Percentiles rank a stretch among this genome's conserved stretches.
phyloP scores from a whole-genome alignment of 257 asterid species.

The Scutellaria minor region DNA sequence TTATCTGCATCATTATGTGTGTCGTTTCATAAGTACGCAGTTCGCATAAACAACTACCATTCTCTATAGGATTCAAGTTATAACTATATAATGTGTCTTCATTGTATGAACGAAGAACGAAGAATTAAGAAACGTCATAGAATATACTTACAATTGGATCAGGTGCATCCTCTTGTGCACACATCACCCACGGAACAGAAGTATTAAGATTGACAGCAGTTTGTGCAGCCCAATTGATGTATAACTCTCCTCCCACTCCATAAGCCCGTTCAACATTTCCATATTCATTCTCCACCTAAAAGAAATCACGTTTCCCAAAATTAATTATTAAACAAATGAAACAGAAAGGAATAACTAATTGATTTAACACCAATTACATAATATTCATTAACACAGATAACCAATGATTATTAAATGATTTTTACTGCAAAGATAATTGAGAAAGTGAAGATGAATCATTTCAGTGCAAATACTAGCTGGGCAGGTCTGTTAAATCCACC shows the following conservation, averaged over 20 bases:
- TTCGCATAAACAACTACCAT: not conserved
- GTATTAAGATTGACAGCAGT: conserved; percentile 71
- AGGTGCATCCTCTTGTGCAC: conserved; percentile 73
- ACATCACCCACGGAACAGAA: conserved; percentile 90
- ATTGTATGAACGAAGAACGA: not conserved
- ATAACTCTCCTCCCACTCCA: conserved; percentile 61
- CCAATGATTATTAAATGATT: not conserved
- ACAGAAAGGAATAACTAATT: not conserved
- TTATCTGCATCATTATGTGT: conserved; percentile 61
- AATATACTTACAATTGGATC: conserved; percentile 66
- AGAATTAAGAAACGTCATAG: not conserved
- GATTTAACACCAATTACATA: not conserved
- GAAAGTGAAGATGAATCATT: not conserved
- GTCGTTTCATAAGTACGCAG: conserved; percentile 18
- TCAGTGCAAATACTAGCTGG: not conserved
- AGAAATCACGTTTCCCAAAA: not conserved
- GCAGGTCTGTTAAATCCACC: not conserved
- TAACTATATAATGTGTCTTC: not conserved
- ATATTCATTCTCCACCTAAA: conserved; percentile 82
- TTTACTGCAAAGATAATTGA: too few relatives aligned
- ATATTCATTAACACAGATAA: not conserved
- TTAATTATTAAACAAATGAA: conserved; percentile 5
- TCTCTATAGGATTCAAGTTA: not conserved
- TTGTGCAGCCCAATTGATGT: conserved; percentile 87
- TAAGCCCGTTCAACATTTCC: conserved; percentile 78